Conservation (phyloP, 2,329 filamentous ascomycete genomes). For the Paraphoma sp. region DNA sequence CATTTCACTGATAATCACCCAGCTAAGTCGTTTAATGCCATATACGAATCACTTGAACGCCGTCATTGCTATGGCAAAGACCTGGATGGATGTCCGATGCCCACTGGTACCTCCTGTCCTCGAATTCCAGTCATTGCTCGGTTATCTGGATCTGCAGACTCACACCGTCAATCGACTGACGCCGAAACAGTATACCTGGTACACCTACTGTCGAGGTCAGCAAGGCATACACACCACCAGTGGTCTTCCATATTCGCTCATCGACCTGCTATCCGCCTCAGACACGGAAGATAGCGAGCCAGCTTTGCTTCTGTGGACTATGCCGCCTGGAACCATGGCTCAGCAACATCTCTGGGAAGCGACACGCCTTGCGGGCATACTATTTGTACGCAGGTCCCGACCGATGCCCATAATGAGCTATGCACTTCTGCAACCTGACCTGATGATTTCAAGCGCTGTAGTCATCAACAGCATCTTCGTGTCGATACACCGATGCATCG, state of each 20-base stretch:
- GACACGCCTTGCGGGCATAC: not conserved
- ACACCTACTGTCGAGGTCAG: conserved; percentile 4
- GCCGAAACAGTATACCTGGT: conserved; percentile 1
- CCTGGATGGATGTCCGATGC: not conserved
- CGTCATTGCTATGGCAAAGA: not conserved
- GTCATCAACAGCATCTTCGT: not conserved
- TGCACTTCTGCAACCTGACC: not conserved
- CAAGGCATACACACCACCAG: conserved; percentile 1
- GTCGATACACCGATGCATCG: not conserved
- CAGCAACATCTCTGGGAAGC: conserved; percentile 4
- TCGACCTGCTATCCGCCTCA: conserved; percentile 4
- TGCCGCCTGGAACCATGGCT: not conserved
- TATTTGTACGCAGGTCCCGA: not conserved
- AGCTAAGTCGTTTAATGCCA: conserved; percentile 5
- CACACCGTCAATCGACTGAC: conserved; percentile 5
- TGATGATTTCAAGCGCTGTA: not conserved
- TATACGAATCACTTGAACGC: conserved; percentile 7
- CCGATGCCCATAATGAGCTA: not conserved
- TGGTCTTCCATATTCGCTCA: conserved; percentile 8
- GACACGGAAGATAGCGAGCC: not conserved
- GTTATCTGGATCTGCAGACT: conserved; percentile 5
- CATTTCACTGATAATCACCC: not conserved
- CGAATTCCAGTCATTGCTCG: conserved; percentile 3
- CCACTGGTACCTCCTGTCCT: not conserved
- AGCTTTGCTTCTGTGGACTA: not conserved